Evolutionary conservation across 345 rosid genomes (phyloP), one percentile per base, ranked within the genome.

Genomic region (Linum usitatissimum): DNA sequence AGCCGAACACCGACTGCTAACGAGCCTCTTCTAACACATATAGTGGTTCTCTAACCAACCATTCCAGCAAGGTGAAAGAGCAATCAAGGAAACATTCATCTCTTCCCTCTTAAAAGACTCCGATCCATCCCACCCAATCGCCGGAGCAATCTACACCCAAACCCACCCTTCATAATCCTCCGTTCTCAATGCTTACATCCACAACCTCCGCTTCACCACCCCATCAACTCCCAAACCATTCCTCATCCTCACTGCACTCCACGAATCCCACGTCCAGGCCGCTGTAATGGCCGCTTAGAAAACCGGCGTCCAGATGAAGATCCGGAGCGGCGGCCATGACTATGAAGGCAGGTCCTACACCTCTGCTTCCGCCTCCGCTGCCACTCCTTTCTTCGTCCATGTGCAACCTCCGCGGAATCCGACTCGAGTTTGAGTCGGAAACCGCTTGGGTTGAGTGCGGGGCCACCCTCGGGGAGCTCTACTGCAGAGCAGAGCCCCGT

Each of bases 281-380:
- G 39, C 84, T 55, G 63, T 87, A 34, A 48, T 69, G 49, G 81
- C 88, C 60, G 57, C 81, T 58, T 72, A 71, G 30, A 64, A 40
- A 3, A 45, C 58, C 17, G 60, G 64, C 48, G 65, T 79, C 19
- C 79, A 80, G 54, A 60, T 87, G 18, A 71, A 78, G 18, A 78
- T 82, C 65, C 76, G 91, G 0, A 83, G 91, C 36, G 95, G 95
- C 0, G 94, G 94, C 55, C 90, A 82, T 39, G 93, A 86, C 61
- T 84, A 75, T 17, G 95, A 83, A 6, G 91, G 85, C 6, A 36
- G 83, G 39, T 85, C 91, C 0, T 81, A 84, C n/a, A 20, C 63
- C 15, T 83, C 86, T 0, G 79, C 83, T 14, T 12, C 6, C n/a
- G n/a, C n/a, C 51, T 28, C 28, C 1, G 2, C 28, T 0, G 28